Percentiles rank a stretch among this genome's conserved stretches.
phyloP scores from a whole-genome alignment of 495 filamentous ascomycete genomes.

The Copromyces sp. region DNA sequence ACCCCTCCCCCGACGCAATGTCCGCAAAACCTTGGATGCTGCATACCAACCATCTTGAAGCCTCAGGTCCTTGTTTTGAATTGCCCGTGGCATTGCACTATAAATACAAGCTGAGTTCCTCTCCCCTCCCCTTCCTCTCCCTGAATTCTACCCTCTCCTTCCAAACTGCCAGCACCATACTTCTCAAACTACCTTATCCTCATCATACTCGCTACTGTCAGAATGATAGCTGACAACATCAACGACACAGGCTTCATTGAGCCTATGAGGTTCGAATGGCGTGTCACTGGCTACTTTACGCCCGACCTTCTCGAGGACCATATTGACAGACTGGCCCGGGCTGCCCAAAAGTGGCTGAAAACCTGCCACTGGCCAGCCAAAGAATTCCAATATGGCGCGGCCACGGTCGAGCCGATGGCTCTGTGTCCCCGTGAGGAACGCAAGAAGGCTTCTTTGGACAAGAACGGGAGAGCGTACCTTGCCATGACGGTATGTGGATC shows the following conservation, averaged over 20 bases:
- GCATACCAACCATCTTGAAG: not conserved
- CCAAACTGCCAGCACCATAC: not conserved
- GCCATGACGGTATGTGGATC: not conserved
- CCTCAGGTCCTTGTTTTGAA: not conserved
- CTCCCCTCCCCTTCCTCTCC: not conserved
- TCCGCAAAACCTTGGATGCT: not conserved
- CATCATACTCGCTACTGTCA: not conserved
- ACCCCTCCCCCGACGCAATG: not conserved
- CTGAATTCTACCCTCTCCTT: not conserved
- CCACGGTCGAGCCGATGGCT: not conserved
- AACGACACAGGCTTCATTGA: not conserved
- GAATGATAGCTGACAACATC: not conserved
- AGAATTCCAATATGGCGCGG: not conserved
- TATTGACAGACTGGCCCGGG: not conserved
- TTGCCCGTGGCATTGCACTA: not conserved
- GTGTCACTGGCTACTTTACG: not conserved
- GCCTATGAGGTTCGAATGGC: not conserved
- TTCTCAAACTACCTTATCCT: not conserved
- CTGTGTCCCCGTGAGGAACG: not conserved
- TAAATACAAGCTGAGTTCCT: not conserved
- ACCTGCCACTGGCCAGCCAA: not conserved
- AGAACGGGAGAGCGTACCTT: not conserved
- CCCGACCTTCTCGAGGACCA: not conserved
- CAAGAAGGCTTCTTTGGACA: not conserved
- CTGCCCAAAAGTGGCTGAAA: not conserved